These are phyloP conservation scores for Lenzites betulinus DNA, from an alignment of 768 basidiomycete genomes.

Conservation along the genomic window DNA sequence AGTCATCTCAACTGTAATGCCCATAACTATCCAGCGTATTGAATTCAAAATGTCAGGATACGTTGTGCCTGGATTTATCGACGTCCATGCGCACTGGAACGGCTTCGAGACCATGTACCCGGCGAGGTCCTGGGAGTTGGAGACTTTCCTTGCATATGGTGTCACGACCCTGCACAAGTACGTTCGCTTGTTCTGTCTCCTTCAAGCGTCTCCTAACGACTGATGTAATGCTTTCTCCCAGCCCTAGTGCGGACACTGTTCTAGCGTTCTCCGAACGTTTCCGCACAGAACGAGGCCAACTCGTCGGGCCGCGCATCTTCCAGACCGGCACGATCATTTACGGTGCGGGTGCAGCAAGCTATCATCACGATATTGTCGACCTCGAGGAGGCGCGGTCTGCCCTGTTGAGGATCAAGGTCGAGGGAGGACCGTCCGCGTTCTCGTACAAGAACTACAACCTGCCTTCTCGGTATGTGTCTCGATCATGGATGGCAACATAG, in stretches of 20 bases:
- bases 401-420: constrained; percentile 66
- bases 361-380: constrained; percentile 66
- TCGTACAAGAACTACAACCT: constrained; percentile 82
- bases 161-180: constrained; percentile 80
- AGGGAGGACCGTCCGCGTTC: constrained; percentile 68
- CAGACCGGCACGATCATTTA: constrained; percentile 67
- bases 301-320: constrained; percentile 73
- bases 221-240: constrained; percentile 25
- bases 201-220: background rate
- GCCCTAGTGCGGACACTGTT: constrained; percentile 66
- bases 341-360: constrained; percentile 45
- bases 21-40: background rate
- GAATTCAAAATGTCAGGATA: constrained; percentile 45
- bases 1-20: background rate
- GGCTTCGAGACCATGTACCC: constrained; percentile 57
- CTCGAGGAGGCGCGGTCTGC: constrained; percentile 65
- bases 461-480: constrained; percentile 53
- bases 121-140: constrained; percentile 71
- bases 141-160: constrained; percentile 75
- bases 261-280: constrained; percentile 65
- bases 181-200: constrained; percentile 21
- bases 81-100: constrained; percentile 76
- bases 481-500: too few relatives aligned
- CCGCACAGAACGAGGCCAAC: constrained; percentile 66
- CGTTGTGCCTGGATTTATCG: constrained; percentile 72